Evolutionary conservation across 768 basidiomycete species (phyloP).

Genomic region (Russula olivacea): DNA sequence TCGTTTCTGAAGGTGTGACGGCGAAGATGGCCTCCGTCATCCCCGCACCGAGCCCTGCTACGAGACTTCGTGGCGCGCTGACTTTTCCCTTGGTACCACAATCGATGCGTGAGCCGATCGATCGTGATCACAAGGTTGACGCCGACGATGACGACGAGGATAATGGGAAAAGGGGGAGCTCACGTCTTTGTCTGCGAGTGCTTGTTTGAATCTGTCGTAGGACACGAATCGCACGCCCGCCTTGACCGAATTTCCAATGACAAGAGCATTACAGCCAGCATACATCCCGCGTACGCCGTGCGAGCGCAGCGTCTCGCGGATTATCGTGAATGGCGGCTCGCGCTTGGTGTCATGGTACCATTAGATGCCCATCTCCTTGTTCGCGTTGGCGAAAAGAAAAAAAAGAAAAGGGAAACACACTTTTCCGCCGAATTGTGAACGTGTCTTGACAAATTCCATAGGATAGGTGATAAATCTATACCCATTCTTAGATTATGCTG

Average conservation of each 20-base stretch:
- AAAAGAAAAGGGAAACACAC: conserved; percentile 32
- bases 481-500: conserved; percentile 1
- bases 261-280: conserved; percentile 82
- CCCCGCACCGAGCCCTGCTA: conserved; percentile 81
- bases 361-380: not conserved
- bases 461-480: conserved; percentile 80
- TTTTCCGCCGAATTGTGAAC: conserved; percentile 85
- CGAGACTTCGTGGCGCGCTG: conserved; percentile 73
- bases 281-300: conserved; percentile 87
- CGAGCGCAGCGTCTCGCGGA: conserved; percentile 63
- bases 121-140: not conserved
- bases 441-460: conserved; percentile 89
- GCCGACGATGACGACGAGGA: not conserved
- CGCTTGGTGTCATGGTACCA: conserved; percentile 38
- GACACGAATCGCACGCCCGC: conserved; percentile 94
- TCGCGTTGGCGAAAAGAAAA: not conserved
- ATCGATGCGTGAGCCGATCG: conserved; percentile 2
- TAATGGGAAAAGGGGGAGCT: not conserved
- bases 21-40: conserved; percentile 90
- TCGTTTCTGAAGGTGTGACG: conserved; percentile 96
- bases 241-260: conserved; percentile 88
- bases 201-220: conserved; percentile 87
- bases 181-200: conserved; percentile 80
- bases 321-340: conserved; percentile 67
- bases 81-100: conserved; percentile 69